Conservation (phyloP, 2,329 filamentous ascomycete genomes). For the Penicillium capsulatum region DNA sequence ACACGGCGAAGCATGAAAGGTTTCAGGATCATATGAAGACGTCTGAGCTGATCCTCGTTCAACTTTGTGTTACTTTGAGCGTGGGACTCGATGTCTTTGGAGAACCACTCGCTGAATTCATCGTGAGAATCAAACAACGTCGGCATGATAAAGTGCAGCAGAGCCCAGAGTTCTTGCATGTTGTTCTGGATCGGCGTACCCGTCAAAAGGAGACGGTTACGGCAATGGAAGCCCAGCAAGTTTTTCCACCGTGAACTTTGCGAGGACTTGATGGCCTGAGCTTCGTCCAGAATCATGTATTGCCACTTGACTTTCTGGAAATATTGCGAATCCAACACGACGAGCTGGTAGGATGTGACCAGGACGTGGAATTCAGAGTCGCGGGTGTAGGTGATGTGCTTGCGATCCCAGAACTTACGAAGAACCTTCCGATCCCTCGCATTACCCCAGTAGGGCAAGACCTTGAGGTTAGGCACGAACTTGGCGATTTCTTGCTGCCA, state of each 20-base stretch:
- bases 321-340: conserved; percentile 92
- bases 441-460: conserved; percentile 95
- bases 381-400: conserved; percentile 90
- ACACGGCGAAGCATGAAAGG: conserved; percentile 99
- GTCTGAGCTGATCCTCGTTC: conserved; percentile 94
- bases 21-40: conserved; percentile 97
- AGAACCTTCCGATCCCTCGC: conserved; percentile 91
- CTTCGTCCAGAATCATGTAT: conserved; percentile 99
- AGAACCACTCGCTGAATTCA: conserved; percentile 53
- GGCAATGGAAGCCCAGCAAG: conserved; percentile 86
- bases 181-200: conserved; percentile 99
- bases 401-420: conserved; percentile 98
- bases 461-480: conserved; percentile 92
- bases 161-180: conserved; percentile 98
- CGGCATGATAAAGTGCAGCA: conserved; percentile 99
- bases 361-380: conserved; percentile 94
- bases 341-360: conserved; percentile 93
- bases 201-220: conserved; percentile 87
- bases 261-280: conserved; percentile 97
- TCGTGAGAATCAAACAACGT: conserved; percentile 72
- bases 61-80: conserved; percentile 99
- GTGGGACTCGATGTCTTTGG: conserved; percentile 80
- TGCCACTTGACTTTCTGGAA: conserved; percentile 99
- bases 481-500: conserved; percentile 98
- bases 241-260: conserved; percentile 96